phyloP scores from a whole-genome alignment of 331 rosid species.

The Prunus yedoensis region DNA sequence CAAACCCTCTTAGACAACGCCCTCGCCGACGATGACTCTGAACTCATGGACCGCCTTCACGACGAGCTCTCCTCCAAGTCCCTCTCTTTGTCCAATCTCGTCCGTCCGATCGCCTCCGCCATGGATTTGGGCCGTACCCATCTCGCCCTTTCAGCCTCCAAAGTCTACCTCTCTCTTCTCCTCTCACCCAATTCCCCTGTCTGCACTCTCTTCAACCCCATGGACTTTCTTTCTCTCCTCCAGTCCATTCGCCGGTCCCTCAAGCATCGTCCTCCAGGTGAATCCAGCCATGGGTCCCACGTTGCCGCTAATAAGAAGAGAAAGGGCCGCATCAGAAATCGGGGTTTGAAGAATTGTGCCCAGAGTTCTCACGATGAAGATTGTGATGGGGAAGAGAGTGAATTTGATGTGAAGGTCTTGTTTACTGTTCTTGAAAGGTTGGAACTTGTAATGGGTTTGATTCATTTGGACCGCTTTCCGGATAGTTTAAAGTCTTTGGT shows the following conservation, averaged over 20 bases:
- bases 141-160: conserved; percentile 63
- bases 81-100: conserved; percentile 58
- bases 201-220: conserved; percentile 77
- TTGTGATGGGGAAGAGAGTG: conserved; percentile 17
- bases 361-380: conserved; percentile 12
- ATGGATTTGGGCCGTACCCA: conserved; percentile 62
- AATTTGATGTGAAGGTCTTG: conserved; percentile 46
- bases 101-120: conserved; percentile 54
- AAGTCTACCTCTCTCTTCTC: conserved; percentile 64
- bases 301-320: conserved; percentile 35
- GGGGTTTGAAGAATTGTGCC: conserved; percentile 23
- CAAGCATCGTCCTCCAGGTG: conserved; percentile 34
- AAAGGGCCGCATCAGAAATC: conserved; percentile 27
- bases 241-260: conserved; percentile 75
- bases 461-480: conserved; percentile 85
- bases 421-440: conserved; percentile 59
- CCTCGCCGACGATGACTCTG: conserved; percentile 22
- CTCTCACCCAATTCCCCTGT: conserved; percentile 76
- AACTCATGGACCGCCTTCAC: conserved; percentile 40
- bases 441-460: conserved; percentile 46
- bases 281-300: conserved; percentile 16
- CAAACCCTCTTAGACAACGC: conserved; percentile 45
- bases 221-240: conserved; percentile 82
- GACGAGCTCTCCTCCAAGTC: conserved; percentile 54
- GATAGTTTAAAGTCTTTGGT: conserved; percentile 69